Base-by-base conservation (phyloP, 371 early-diverging fungal species). In the Dipsacomyces acuminosporus region DNA sequence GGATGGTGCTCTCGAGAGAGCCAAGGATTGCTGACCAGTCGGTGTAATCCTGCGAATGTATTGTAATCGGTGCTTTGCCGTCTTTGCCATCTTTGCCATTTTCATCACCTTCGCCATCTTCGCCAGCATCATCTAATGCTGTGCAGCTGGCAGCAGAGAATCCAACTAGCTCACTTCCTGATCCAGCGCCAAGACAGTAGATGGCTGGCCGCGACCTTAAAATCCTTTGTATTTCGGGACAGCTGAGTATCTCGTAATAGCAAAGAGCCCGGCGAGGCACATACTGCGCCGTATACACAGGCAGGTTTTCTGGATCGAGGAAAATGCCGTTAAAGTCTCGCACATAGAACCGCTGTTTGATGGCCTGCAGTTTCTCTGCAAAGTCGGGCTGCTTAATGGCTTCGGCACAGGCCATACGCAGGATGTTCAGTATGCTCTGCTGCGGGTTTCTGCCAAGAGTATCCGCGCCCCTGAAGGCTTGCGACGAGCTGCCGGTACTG, bases 301-400 rank as follows among this genome's bases (percentile, higher is more conserved):
- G 82, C 8, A 92, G 69, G 48, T 87, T 82, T 22, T 59, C 59
- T 0, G 84, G 80, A 33, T 83, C 80, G 14, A 81, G 81, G 67
- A 94, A 94, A 18, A 94, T 89, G 2, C 82, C 82, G 48, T 81
- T 81, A 71, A 89, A 94, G 64, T 93, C 85, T 40, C 94, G 84
- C 30, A 80, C 79, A 26, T 79, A 84, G 61, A 94, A 94, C 23
- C 76, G 79, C 8, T 82, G 76, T 61, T 93, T 93, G 66, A 94
- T 94, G 22, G 56, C 63, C 43, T 86, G 88, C 0, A 87, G 72
- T 1, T 80, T 81, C 14, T 46, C 70, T 2, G 74, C 67, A 61
- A 89, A 89, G 45, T 84, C 82, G 0, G 81, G 75, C 25, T 75
- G 69, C 33, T 66, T 73, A 61, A 89, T 77, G 0, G 82, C 82